Percentiles rank a stretch among this genome's conserved stretches.
These are phyloP conservation scores for Knoxia roxburghii DNA, from an alignment of 257 asterid species.

Conservation along the genomic window DNA sequence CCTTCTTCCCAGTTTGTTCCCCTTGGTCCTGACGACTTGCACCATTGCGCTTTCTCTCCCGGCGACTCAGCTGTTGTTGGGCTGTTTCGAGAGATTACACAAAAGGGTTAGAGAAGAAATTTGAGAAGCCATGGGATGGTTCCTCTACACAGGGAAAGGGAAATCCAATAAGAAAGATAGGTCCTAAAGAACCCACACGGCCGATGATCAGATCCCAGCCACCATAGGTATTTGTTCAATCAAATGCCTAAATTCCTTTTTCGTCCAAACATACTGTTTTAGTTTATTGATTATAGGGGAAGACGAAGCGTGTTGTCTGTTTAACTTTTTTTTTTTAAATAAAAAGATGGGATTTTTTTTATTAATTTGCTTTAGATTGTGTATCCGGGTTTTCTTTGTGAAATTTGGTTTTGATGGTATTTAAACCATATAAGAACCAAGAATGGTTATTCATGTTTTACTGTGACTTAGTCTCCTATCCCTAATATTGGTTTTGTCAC, in stretches of 20 bases:
- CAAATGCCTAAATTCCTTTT: slow-evolving; percentile 1
- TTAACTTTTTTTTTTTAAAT: too few relatives aligned
- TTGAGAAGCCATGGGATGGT: slow-evolving; percentile 34
- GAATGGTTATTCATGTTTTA: too few relatives aligned
- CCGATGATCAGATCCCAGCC: slow-evolving; percentile 74
- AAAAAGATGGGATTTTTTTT: too few relatives aligned
- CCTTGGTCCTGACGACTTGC: too few relatives aligned
- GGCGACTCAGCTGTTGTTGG: background rate
- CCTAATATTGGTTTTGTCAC: background rate
- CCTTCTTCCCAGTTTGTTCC: too few relatives aligned
- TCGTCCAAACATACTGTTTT: slow-evolving; percentile 8
- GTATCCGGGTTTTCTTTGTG: too few relatives aligned
- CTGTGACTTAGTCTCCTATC: too few relatives aligned
- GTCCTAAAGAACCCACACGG: slow-evolving; percentile 30
- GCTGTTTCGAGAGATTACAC: background rate
- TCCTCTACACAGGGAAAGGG: slow-evolving; percentile 64
- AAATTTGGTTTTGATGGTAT: background rate
- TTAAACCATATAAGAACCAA: background rate
- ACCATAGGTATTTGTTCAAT: slow-evolving; percentile 33
- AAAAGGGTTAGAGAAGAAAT: background rate
- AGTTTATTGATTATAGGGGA: background rate
- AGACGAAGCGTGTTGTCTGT: background rate
- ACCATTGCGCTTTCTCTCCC: too few relatives aligned
- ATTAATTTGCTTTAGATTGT: too few relatives aligned
- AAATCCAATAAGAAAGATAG: slow-evolving; percentile 58